These are phyloP conservation scores for Penicillium glabrum DNA, from an alignment of 2,329 filamentous ascomycete genomes.

Conservation along the genomic window DNA sequence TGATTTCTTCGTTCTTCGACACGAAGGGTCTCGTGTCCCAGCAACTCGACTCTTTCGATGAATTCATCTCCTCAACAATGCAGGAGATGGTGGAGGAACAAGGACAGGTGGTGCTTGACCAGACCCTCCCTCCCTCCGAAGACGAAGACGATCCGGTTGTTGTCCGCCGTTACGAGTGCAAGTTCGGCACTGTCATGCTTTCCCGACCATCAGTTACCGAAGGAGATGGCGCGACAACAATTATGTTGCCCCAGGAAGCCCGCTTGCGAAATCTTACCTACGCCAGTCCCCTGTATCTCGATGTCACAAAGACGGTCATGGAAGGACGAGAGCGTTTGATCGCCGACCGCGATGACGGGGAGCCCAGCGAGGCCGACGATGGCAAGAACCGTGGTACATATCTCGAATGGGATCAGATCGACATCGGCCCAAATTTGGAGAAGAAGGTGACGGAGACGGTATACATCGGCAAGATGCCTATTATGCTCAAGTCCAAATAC, in stretches of 20 bases:
- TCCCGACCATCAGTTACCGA: conserved; percentile 90
- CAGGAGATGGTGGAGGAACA: conserved; percentile 94
- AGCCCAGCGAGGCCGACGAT: conserved; percentile 54
- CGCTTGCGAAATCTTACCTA: conserved; percentile 95
- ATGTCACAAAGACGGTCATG: conserved; percentile 81
- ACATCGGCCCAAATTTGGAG: conserved; percentile 26
- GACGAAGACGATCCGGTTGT: conserved; percentile 75
- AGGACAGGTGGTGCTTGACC: conserved; percentile 86
- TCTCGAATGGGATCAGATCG: conserved; percentile 50
- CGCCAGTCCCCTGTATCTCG: conserved; percentile 84
- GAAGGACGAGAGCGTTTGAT: conserved; percentile 76
- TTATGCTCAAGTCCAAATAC: conserved; percentile 97
- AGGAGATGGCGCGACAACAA: conserved; percentile 82
- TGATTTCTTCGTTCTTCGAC: conserved; percentile 96
- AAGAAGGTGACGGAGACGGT: conserved; percentile 71
- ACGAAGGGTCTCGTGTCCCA: conserved; percentile 94
- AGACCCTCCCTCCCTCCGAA: conserved; percentile 75
- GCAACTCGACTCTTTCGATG: conserved; percentile 97
- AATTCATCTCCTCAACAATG: conserved; percentile 91
- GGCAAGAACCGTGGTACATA: conserved; percentile 46
- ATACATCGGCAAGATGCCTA: conserved; percentile 92
- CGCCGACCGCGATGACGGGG: conserved; percentile 64
- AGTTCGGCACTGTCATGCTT: conserved; percentile 86
- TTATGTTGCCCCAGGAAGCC: conserved; percentile 90
- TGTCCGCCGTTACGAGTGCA: conserved; percentile 90